A percentile compares a stretch with the other conserved stretches of the same genome.
Evolutionary conservation across 805 yeast species (phyloP).

Genomic region (Yarrowia osloensis): DNA sequence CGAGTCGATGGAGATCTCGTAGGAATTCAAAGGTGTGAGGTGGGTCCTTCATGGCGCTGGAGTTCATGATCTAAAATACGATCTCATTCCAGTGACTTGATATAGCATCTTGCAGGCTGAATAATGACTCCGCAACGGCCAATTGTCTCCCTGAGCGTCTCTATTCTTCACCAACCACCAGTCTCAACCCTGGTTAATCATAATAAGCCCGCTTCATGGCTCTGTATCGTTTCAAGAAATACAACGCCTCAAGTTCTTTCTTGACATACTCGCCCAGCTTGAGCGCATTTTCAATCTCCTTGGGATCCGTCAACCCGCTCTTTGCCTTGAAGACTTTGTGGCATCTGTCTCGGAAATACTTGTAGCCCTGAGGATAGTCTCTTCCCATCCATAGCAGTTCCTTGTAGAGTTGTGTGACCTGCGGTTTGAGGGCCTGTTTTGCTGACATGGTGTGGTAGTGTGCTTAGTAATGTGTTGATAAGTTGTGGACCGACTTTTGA

Average conservation of each 20-base stretch:
- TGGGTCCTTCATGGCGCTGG: too few species aligned
- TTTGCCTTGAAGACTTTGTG: slow-evolving; percentile 42
- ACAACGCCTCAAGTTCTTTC: slow-evolving; percentile 44
- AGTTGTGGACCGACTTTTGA: too few species aligned
- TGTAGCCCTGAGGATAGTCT: slow-evolving; percentile 46
- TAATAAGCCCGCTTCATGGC: slow-evolving; percentile 43
- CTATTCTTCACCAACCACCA: too few species aligned
- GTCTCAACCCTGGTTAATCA: not conserved
- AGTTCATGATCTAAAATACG: too few species aligned
- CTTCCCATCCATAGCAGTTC: slow-evolving; percentile 45
- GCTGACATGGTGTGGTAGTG: not conserved
- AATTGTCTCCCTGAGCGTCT: too few species aligned
- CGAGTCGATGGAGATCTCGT: too few species aligned
- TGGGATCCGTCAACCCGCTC: slow-evolving; percentile 34
- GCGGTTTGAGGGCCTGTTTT: slow-evolving; percentile 22
- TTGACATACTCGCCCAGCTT: slow-evolving; percentile 45
- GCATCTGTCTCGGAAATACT: slow-evolving; percentile 38
- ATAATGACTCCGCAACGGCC: too few species aligned
- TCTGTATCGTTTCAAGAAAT: slow-evolving; percentile 43
- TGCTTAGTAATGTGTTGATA: not conserved
- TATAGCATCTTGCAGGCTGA: too few species aligned
- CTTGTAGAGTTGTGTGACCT: slow-evolving; percentile 43
- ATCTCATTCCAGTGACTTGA: too few species aligned
- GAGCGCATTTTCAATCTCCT: slow-evolving; percentile 41
- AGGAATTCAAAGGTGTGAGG: too few species aligned